Conservation (phyloP, 2,329 filamentous ascomycete species). For the Monilinia fructigena region DNA sequence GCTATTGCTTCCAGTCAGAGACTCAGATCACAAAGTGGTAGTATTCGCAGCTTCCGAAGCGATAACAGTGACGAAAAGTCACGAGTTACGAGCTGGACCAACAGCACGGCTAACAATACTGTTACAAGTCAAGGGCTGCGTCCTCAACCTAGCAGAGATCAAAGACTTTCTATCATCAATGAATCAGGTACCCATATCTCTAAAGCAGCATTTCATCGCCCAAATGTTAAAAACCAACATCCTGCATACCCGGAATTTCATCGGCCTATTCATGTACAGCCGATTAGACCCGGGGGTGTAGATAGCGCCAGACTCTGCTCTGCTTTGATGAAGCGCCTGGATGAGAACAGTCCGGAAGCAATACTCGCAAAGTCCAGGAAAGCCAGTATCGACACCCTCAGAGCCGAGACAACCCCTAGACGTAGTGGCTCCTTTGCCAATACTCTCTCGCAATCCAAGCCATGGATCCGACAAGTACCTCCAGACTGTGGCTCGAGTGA, state of each 20-base stretch:
- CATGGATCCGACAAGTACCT: slow-evolving; percentile 35
- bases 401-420: slow-evolving; percentile 21
- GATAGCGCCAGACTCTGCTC: slow-evolving; percentile 62
- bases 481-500: slow-evolving; percentile 23
- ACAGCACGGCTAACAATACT: slow-evolving; percentile 58
- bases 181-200: slow-evolving; percentile 51
- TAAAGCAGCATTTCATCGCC: slow-evolving; percentile 42
- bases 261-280: slow-evolving; percentile 23
- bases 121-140: slow-evolving; percentile 43
- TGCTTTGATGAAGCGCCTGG: slow-evolving; percentile 58
- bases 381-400: slow-evolving; percentile 29
- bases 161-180: slow-evolving; percentile 64
- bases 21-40: slow-evolving; percentile 54
- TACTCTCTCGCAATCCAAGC: slow-evolving; percentile 24
- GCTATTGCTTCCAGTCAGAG: slow-evolving; percentile 48
- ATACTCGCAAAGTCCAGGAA: slow-evolving; percentile 31
- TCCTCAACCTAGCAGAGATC: slow-evolving; percentile 47
- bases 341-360: slow-evolving; percentile 42
- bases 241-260: slow-evolving; percentile 34
- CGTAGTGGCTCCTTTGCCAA: slow-evolving; percentile 29
- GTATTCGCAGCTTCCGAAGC: slow-evolving; percentile 51
- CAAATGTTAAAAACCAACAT: slow-evolving; percentile 35
- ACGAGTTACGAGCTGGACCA: slow-evolving; percentile 68
- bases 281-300: slow-evolving; percentile 39
- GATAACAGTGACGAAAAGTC: slow-evolving; percentile 52